Evolutionary conservation across 805 yeast species (phyloP).

Genomic region (Priceomyces castillae): DNA sequence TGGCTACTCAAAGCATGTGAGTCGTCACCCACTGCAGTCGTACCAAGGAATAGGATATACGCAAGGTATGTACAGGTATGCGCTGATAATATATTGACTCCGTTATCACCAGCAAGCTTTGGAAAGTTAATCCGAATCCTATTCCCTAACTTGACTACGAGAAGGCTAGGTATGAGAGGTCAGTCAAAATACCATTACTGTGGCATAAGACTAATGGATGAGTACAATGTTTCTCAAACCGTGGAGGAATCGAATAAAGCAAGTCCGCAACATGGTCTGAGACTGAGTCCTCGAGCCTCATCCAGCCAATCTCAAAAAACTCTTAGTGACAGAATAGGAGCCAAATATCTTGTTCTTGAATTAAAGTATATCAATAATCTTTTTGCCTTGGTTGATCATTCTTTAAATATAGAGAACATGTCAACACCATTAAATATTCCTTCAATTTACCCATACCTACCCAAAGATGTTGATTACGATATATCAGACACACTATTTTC

Average conservation of each 20-base stretch:
- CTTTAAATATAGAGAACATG: slow-evolving; percentile 13
- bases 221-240: slow-evolving; percentile 21
- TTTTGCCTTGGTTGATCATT: slow-evolving; percentile 19
- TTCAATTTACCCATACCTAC: slow-evolving; percentile 42
- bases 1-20: slow-evolving; percentile 74
- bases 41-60: slow-evolving; percentile 42
- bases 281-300: slow-evolving; percentile 2
- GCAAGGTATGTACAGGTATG: slow-evolving; percentile 41
- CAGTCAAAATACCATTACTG: slow-evolving; percentile 84
- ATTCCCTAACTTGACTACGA: slow-evolving; percentile 66
- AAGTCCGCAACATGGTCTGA: slow-evolving; percentile 2
- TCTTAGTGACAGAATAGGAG: neutral
- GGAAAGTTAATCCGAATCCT: slow-evolving; percentile 69
- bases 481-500: slow-evolving; percentile 61
- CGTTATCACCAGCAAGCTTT: slow-evolving; percentile 74
- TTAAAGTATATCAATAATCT: slow-evolving; percentile 33
- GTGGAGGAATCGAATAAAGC: neutral
- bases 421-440: slow-evolving; percentile 28
- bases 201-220: slow-evolving; percentile 55
- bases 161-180: slow-evolving; percentile 80
- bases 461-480: slow-evolving; percentile 49
- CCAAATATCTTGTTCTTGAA: slow-evolving; percentile 11
- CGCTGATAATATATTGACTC: slow-evolving; percentile 43
- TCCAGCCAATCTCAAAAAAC: slow-evolving; percentile 6
- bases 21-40: slow-evolving; percentile 39